Evolutionary conservation across 148 eudicot genomes (phyloP).

Genomic region (Camellia sinensis): DNA sequence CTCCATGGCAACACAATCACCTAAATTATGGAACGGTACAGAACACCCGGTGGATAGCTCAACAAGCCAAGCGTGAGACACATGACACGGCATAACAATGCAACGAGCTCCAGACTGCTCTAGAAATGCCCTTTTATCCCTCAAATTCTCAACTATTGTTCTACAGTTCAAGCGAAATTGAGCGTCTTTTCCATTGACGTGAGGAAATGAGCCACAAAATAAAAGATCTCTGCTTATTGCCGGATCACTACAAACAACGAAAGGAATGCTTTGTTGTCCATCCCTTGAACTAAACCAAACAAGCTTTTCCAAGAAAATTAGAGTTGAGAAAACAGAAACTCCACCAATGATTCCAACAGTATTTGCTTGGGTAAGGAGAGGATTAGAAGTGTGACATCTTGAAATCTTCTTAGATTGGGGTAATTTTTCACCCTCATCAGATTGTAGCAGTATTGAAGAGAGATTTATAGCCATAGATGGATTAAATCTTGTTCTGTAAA

Average conservation of each 20-base stretch:
- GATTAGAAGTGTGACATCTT: background rate
- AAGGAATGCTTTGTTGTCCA: conserved; percentile 36
- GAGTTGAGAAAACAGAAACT: conserved; percentile 45
- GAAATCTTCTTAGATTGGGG: conserved; percentile 14
- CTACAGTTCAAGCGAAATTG: background rate
- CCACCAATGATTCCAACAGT: conserved; percentile 62
- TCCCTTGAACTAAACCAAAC: conserved; percentile 47
- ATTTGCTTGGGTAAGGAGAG: conserved; percentile 23
- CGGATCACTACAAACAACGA: conserved; percentile 55
- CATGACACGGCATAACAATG: conserved; percentile 62
- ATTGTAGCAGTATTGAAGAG: conserved; percentile 1
- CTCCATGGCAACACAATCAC: conserved; percentile 46
- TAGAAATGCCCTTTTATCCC: conserved; percentile 39
- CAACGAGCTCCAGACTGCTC: conserved; percentile 56
- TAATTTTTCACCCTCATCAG: conserved; percentile 17
- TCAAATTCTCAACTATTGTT: conserved; percentile 37
- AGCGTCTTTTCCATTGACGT: background rate
- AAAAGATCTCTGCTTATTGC: conserved; percentile 12
- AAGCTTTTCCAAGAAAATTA: conserved; percentile 55
- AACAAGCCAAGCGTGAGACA: conserved; percentile 40
- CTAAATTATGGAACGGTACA: conserved; percentile 42
- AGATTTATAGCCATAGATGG: conserved; percentile 14
- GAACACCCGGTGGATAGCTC: conserved; percentile 46
- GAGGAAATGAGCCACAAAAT: conserved; percentile 3
- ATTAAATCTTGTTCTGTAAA: conserved; percentile 16